A percentile compares a stretch with the other conserved stretches of the same genome.
phyloP scores from a whole-genome alignment of 768 basidiomycete species.

The Lactifluus pinguis region DNA sequence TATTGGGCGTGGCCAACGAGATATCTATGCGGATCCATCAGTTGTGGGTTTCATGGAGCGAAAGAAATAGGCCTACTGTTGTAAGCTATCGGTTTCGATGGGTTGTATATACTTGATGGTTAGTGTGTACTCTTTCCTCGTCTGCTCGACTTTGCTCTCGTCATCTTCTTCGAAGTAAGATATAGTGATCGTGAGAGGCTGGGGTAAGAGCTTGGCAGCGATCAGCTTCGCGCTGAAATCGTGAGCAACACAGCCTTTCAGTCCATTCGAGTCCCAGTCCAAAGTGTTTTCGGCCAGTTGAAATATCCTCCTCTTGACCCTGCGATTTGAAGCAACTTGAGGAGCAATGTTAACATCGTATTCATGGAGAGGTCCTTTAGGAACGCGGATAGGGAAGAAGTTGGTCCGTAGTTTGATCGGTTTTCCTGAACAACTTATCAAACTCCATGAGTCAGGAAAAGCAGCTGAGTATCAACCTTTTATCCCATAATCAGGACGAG shows the following conservation, averaged over 20 bases:
- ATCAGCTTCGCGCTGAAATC: conserved; percentile 40
- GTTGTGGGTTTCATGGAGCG: background rate
- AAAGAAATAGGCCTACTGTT: conserved; percentile 26
- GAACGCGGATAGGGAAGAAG: conserved; percentile 42
- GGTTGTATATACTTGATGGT: conserved; percentile 35
- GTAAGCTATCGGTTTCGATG: conserved; percentile 35
- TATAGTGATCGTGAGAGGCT: conserved; percentile 34
- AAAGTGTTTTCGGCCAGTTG: conserved; percentile 38
- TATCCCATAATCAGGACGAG: conserved; percentile 41
- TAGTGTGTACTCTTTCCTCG: conserved; percentile 35
- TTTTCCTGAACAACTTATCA: conserved; percentile 24
- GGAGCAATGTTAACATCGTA: conserved; percentile 40
- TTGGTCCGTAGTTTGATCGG: conserved; percentile 42
- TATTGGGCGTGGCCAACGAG: conserved; percentile 36
- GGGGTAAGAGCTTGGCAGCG: conserved; percentile 31
- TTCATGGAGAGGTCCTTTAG: conserved; percentile 39
- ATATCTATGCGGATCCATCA: conserved; percentile 29
- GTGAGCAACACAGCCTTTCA: conserved; percentile 38
- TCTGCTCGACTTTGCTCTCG: conserved; percentile 23
- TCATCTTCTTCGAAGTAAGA: conserved; percentile 41
- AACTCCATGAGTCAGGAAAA: background rate
- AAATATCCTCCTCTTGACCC: conserved; percentile 39
- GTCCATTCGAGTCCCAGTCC: conserved; percentile 34
- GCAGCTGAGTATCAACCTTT: conserved; percentile 5
- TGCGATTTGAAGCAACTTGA: conserved; percentile 27